Evolutionary conservation across 768 basidiomycete species (phyloP).

Genomic region (Termitomyces sp.): DNA sequence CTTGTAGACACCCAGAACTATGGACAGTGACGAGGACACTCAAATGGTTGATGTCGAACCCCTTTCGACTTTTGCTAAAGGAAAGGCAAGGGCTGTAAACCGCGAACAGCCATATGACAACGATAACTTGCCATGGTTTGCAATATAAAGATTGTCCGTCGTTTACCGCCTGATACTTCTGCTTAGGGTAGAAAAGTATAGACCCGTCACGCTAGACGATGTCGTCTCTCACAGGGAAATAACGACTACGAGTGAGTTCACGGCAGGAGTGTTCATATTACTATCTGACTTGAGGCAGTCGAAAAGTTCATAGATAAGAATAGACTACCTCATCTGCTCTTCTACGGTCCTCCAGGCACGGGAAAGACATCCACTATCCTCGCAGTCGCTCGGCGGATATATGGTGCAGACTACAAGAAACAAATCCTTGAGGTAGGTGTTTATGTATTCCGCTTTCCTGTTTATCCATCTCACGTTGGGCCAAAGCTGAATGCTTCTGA

Average conservation of each 20-base stretch:
- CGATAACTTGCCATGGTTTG: slow-evolving; percentile 82
- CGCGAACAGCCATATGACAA: slow-evolving; percentile 35
- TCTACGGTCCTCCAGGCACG: slow-evolving; percentile 98
- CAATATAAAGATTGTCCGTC: slow-evolving; percentile 2
- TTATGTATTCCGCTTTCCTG: background rate
- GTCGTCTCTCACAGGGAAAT: slow-evolving; percentile 98
- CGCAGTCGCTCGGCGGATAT: slow-evolving; percentile 92
- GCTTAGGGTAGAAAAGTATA: slow-evolving; percentile 94
- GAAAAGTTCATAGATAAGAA: slow-evolving; percentile 97
- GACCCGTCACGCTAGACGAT: slow-evolving; percentile 86
- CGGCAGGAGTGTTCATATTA: background rate
- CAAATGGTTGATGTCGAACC: slow-evolving; percentile 46
- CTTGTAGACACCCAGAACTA: slow-evolving; percentile 17
- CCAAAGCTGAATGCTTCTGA: slow-evolving; percentile 92
- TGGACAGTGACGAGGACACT: slow-evolving; percentile 57
- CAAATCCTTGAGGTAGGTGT: slow-evolving; percentile 84
- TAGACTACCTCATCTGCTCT: slow-evolving; percentile 87
- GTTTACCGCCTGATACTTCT: background rate
- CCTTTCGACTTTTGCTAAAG: slow-evolving; percentile 41
- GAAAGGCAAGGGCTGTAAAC: slow-evolving; percentile 64
- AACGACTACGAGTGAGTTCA: slow-evolving; percentile 78
- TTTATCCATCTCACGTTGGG: background rate
- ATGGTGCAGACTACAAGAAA: slow-evolving; percentile 79
- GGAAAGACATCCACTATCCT: slow-evolving; percentile 98
- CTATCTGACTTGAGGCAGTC: slow-evolving; percentile 44